Base-by-base conservation (phyloP, 1,139 yeast genomes). In the Hyphopichia wangnamkhiaoensis region DNA sequence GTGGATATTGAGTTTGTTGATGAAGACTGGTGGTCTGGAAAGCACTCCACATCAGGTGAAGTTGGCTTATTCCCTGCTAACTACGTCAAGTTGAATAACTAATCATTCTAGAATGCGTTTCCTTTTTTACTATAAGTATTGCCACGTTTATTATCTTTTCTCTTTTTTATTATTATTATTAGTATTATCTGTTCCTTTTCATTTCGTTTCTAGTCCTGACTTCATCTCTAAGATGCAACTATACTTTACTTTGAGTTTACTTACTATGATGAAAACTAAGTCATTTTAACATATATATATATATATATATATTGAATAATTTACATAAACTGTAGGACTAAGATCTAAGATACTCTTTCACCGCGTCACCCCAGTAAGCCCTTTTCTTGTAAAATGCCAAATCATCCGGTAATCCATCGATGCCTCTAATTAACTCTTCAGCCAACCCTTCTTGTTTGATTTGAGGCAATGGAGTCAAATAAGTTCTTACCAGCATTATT, bases 21-120 rank as follows among this genome's bases (percentile, higher is more conserved):
- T 52, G 96, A 88, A 37, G 96, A 89, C 56, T 93, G 98, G 98
- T 93, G 98, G 98, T 73, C 84, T 42, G 98, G 98, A 35, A 72
- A 60, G 39, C 82, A 82, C 51, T 66, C 80, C 43, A 58, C 51
- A 33, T 64, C 81, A 31, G 96, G 96, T 32, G 85, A 81, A 49
- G 74, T 78, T 47, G 95, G 95, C 41, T 72, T 93, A 41, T 90
- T 93, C 82, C 98, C 98, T 35, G 82, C 95, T 32, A 89, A 87
- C 64, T 90, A 86, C 57, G 37, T 34, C 13, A 34, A 34, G 12
- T 34, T 34, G 19, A 29, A 33, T 24, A 33, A 33, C n/a, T 33
- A 25, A 25, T 16, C n/a, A 24, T 15, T 7, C 10, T 31, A 31
- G 19, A 15, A 16, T 15, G 7, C 5, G 29, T 26, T 13, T 26